Base-by-base conservation (phyloP, 139 green algal species). In the Chlorella sp. region DNA sequence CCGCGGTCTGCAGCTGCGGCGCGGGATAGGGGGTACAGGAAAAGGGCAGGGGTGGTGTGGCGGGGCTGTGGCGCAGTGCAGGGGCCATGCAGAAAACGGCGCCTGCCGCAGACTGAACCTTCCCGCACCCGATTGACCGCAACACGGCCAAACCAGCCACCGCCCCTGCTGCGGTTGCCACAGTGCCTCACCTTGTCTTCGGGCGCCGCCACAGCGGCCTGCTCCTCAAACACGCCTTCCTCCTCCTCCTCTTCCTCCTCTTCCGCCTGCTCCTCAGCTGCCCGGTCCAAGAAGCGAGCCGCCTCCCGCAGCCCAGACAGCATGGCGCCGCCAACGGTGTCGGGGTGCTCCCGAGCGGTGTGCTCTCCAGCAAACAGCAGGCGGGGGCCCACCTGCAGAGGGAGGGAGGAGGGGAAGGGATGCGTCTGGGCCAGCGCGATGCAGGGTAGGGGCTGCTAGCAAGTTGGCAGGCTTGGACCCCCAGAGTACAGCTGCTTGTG, bases 331-430 rank as follows among this genome's bases (percentile, higher is more conserved):
- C 95, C 95, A 30, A 98, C 95, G 1, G 95, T 98, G 84, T 98
- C 95, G 3, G 93, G 95, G 84, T 98, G 95, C 87, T 97, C 87
- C 74, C 82, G 78, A 21, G 57, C 69, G 16, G 95, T 98, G 88
- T 97, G 94, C 89, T 98, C 95, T 16, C 95, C 95, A 17, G 94
- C 94, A 87, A 97, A 98, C 76, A 97, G 91, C 47, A 98, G n/a
- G 12, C 91, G 64, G 28, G 89, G 64, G 23, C 82, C 85, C 74
- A 95, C 63, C 80, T 84, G 78, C 47, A 13, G 7, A 0, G 51
- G 51, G 51, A 7, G 44, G 7, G 11, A 11, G n/a, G 39, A 4
- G 16, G n/a, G n/a, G n/a, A n/a, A n/a, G n/a, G n/a, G n/a, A n/a
- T n/a, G n/a, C n/a, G n/a, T n/a, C n/a, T n/a, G n/a, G n/a, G n/a